These are phyloP conservation scores for Puccinia triticina DNA, from an alignment of 1,284 basidiomycete species.

Conservation along the genomic window DNA sequence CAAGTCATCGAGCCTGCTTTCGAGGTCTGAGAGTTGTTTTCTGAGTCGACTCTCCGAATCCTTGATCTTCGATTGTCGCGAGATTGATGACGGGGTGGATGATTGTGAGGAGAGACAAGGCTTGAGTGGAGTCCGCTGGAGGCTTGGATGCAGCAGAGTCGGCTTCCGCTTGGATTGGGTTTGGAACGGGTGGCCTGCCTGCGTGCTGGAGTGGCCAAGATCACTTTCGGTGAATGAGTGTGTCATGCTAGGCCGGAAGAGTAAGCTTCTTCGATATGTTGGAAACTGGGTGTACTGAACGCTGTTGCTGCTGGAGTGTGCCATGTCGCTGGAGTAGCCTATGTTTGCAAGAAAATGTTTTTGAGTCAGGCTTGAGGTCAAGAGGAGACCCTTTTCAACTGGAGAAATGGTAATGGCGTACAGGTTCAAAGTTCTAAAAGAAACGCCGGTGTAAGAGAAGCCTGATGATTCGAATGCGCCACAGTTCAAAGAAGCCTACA, in stretches of 20 bases:
- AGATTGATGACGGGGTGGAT: background rate
- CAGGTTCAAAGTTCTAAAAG: background rate
- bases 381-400: background rate
- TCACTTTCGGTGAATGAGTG: background rate
- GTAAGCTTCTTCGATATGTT: slow-evolving; percentile 13
- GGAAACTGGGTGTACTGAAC: slow-evolving; percentile 20
- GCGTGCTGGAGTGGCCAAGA: background rate
- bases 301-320: background rate
- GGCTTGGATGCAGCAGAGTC: background rate
- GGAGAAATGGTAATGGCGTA: background rate
- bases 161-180: background rate
- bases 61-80: background rate
- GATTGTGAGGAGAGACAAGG: slow-evolving; percentile 6
- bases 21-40: slow-evolving; percentile 11
- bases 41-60: background rate
- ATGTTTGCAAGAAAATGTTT: no score
- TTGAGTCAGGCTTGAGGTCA: background rate
- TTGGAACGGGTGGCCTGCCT: background rate
- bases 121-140: background rate
- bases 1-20: slow-evolving; percentile 9
- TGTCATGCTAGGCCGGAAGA: background rate
- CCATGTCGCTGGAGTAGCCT: background rate
- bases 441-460: background rate
- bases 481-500: background rate
- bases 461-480: background rate